Evolutionary conservation across 176 grass and related monocot genomes (phyloP).

Genomic region (Luzula sylvatica): DNA sequence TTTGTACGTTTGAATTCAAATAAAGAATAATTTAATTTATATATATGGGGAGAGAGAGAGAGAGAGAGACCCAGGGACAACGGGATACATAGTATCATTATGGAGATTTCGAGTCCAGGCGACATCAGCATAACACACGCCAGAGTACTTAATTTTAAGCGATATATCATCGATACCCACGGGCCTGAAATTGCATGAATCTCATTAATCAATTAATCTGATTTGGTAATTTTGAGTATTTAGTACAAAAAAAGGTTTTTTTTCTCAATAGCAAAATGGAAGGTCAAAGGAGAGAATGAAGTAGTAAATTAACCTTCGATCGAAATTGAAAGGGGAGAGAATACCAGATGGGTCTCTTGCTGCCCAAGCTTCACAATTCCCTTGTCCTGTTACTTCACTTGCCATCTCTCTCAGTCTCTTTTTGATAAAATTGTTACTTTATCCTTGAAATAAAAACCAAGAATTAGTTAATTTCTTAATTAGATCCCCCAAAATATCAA

Average conservation of each 20-base stretch:
- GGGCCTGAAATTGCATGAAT: constrained; percentile 4
- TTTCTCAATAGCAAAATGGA: too few species aligned
- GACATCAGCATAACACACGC: constrained; percentile 33
- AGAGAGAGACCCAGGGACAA: constrained; percentile 56
- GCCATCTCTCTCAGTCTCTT: constrained; percentile 3
- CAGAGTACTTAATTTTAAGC: constrained; percentile 17
- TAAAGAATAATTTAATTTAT: background rate
- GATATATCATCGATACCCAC: constrained; percentile 10
- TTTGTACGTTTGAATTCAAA: background rate
- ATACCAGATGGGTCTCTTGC: constrained; percentile 18
- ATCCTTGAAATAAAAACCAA: too few species aligned
- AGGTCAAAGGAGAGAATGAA: background rate
- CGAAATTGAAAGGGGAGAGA: constrained; percentile 14
- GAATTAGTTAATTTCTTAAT: too few species aligned
- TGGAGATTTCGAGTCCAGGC: constrained; percentile 33
- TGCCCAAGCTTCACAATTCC: constrained; percentile 22
- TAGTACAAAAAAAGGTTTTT: background rate
- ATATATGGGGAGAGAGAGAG: background rate
- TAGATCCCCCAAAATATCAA: too few species aligned
- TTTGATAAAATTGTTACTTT: too few species aligned
- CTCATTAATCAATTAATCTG: background rate
- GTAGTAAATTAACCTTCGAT: constrained; percentile 8
- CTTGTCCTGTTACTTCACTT: constrained; percentile 14
- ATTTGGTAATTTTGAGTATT: background rate
- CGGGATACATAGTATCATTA: constrained; percentile 40